Conservation (phyloP, 805 yeast species). For the Yarrowia bubula region DNA sequence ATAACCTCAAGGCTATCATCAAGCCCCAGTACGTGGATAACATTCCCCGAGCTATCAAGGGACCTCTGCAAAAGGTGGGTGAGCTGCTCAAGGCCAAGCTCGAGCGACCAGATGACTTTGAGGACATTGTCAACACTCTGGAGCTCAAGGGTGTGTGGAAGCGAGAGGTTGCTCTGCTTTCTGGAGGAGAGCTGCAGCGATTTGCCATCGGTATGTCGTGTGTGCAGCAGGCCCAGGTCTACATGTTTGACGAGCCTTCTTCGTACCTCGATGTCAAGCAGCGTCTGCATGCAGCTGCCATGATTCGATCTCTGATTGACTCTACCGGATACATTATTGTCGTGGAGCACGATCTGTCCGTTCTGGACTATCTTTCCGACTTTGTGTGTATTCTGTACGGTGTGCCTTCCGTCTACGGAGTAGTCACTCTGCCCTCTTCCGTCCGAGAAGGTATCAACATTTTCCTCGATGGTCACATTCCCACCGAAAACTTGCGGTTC, state of each 20-base stretch:
- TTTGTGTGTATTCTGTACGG: constrained; percentile 96
- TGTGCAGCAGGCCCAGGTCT: constrained; percentile 90
- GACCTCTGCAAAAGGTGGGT: constrained; percentile 79
- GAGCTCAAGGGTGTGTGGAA: constrained; percentile 73
- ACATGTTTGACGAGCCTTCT: constrained; percentile 99
- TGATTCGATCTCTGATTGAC: constrained; percentile 79
- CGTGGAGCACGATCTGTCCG: constrained; percentile 98
- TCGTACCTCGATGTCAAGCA: constrained; percentile 98
- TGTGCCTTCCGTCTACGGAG: constrained; percentile 98
- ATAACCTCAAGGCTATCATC: constrained; percentile 91
- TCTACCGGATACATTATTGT: constrained; percentile 82
- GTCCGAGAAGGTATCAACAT: constrained; percentile 99
- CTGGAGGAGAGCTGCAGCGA: constrained; percentile 99
- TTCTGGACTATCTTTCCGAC: constrained; percentile 93
- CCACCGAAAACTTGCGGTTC: constrained; percentile 94
- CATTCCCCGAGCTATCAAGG: constrained; percentile 92
- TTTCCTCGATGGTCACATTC: constrained; percentile 96
- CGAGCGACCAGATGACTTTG: constrained; percentile 64
- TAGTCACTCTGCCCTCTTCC: constrained; percentile 91
- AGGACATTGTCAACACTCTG: constrained; percentile 62
- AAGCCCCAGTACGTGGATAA: constrained; percentile 99
- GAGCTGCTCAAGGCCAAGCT: constrained; percentile 72
- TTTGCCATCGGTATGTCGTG: constrained; percentile 97
- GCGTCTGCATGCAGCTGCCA: constrained; percentile 95
- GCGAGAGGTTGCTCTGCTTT: constrained; percentile 85